Evolutionary conservation across 73 alveolate species (phyloP), one percentile per base, ranked within the genome.

Genomic region (Tetrahymena borealis): DNA sequence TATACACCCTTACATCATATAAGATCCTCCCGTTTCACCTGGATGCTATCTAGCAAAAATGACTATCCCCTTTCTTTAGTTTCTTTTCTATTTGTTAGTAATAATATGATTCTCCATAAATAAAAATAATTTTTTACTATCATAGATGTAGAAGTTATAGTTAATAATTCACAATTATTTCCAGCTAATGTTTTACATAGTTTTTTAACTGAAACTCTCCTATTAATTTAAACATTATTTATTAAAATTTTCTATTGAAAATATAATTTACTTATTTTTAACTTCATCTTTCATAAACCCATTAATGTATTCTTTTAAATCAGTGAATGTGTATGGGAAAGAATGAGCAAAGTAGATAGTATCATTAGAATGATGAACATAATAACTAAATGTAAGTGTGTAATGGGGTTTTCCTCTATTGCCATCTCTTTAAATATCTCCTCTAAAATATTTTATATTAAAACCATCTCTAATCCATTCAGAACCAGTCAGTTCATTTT

Each of bases 311-410:
- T 95, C 95, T 39, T 79, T 94, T 92, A 98, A 91, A 39, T 96
- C 97, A 16, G 99, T 79, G 93, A 97, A 98, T 0, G 99, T 97
- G 94, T 98, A 98, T 24, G 99, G 99, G 94, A 96, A 98, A 90
- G 99, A 98, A 92, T 98, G 98, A 7, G 99, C 98, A 79, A 98
- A 97, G 94, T 97, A 97, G 78, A 97, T 95, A 78, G 96, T 94
- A 90, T 97, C 99, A 79, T 91, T 77, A 32, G 91, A 94, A 90
- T 97, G 94, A 16, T 78, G 91, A 90, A 97, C 94, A 3, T 93
- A 85, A 60, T 94, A 91, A 41, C 94, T 91, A 78, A 95, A 97
- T 8, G 96, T 78, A 31, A 96, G 43, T n/a, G 98, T 91, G 90
- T 97, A 97, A 91, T 90, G 95, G 35, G 91, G 92, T 78, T 94